Percentiles rank a stretch among this genome's conserved stretches.
Conservation (phyloP, 2,329 filamentous ascomycete species). For the Stagonosporopsis tanaceti region DNA sequence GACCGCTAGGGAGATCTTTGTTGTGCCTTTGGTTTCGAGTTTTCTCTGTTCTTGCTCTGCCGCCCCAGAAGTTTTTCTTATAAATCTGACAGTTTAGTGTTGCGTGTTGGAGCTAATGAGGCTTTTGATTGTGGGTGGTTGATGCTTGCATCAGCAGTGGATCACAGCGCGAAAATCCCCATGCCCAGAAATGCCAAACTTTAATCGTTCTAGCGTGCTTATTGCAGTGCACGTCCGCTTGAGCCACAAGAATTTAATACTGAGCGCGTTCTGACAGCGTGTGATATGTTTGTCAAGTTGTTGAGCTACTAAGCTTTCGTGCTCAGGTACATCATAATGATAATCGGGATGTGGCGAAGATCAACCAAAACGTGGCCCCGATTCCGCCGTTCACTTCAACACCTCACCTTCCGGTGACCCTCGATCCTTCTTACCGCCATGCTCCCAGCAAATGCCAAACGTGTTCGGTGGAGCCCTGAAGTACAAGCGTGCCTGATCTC, state of each 20-base stretch:
- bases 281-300: neutral
- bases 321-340: neutral
- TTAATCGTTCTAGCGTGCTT: slow-evolving; percentile 19
- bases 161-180: slow-evolving; percentile 30
- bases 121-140: slow-evolving; percentile 33
- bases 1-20: slow-evolving; percentile 35
- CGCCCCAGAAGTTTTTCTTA: slow-evolving; percentile 35
- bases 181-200: slow-evolving; percentile 20
- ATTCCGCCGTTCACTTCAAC: neutral
- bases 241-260: slow-evolving; percentile 8
- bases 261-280: slow-evolving; percentile 13
- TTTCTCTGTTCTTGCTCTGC: slow-evolving; percentile 26
- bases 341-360: neutral
- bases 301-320: slow-evolving; percentile 11
- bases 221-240: slow-evolving; percentile 7
- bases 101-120: slow-evolving; percentile 31
- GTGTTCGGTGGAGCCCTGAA: slow-evolving; percentile 31
- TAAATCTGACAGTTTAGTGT: slow-evolving; percentile 30
- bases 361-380: neutral
- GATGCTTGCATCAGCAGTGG: slow-evolving; percentile 36
- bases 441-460: slow-evolving; percentile 27
- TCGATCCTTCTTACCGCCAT: slow-evolving; percentile 7
- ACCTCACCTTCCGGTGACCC: slow-evolving; percentile 14
- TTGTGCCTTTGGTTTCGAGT: slow-evolving; percentile 26
- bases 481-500: slow-evolving; percentile 34